phyloP scores from a whole-genome alignment of 73 alveolate genomes.

The Paramecium tetraurelia region DNA sequence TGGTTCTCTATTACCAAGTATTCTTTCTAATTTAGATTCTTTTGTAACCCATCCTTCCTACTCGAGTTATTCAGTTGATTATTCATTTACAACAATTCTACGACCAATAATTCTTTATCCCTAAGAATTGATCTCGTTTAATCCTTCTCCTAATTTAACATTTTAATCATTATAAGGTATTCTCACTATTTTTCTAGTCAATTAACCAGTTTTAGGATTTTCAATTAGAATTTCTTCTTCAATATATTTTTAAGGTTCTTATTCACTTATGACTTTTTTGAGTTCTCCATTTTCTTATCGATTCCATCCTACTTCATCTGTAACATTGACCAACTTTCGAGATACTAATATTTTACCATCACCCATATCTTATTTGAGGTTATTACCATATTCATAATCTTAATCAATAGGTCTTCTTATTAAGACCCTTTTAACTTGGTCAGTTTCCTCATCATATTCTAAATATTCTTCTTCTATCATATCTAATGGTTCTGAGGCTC shows the following conservation, averaged over 20 bases:
- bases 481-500: neutral
- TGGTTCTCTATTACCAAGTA: constrained; percentile 14
- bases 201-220: constrained; percentile 7
- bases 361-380: neutral
- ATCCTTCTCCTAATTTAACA: neutral
- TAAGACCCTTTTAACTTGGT: neutral
- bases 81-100: neutral
- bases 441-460: constrained; percentile 21
- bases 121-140: neutral
- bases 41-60: neutral
- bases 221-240: neutral
- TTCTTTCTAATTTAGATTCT: constrained; percentile 13
- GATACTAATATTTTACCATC: neutral
- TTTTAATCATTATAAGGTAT: neutral
- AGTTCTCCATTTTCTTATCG: neutral
- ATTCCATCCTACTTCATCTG: neutral
- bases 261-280: neutral
- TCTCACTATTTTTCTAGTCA: neutral
- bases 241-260: neutral
- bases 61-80: neutral
- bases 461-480: constrained; percentile 25
- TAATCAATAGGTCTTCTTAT: neutral
- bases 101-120: neutral
- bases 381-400: constrained; percentile 13
- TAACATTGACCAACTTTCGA: neutral